Evolutionary conservation across 768 basidiomycete species (phyloP).

Genomic region (Stropharia rugosoannulata): DNA sequence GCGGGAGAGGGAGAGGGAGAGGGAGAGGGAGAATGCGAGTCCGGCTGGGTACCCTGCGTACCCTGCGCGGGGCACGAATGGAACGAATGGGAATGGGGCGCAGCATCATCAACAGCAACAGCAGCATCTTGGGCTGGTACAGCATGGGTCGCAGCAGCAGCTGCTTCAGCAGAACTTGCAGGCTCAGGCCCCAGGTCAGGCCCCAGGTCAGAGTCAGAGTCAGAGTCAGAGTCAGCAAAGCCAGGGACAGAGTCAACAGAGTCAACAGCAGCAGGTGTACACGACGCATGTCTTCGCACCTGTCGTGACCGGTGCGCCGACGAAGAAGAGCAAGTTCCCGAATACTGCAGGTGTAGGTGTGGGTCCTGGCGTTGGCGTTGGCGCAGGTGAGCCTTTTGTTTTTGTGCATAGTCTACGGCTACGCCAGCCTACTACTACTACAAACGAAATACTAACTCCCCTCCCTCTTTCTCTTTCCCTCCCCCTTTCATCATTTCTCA

Average conservation of each 20-base stretch:
- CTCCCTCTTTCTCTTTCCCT: not conserved
- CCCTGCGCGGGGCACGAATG: not conserved
- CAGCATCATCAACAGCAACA: not conserved
- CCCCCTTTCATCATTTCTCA: no score
- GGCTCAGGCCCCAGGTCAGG: not conserved
- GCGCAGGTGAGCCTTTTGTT: no score
- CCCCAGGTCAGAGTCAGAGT: not conserved
- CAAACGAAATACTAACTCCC: no score
- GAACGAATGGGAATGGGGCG: not conserved
- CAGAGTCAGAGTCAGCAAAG: not conserved
- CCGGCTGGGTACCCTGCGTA: not conserved
- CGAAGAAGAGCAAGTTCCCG: conserved; percentile 59
- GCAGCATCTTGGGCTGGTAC: no score
- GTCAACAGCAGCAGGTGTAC: conserved; percentile 27
- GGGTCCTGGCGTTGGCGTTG: no score
- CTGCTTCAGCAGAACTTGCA: not conserved
- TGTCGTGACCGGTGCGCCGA: conserved; percentile 69
- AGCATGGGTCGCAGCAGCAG: no score
- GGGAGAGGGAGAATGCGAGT: not conserved
- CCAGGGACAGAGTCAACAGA: no score
- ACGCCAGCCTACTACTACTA: no score
- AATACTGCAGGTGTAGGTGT: conserved; percentile 15
- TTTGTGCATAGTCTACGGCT: no score
- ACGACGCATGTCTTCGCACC: conserved; percentile 75
- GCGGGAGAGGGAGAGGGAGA: not conserved